Evolutionary conservation across 768 basidiomycete species (phyloP), one percentile per base, ranked within the genome.

Genomic region (Gloeostereum incarnatum): DNA sequence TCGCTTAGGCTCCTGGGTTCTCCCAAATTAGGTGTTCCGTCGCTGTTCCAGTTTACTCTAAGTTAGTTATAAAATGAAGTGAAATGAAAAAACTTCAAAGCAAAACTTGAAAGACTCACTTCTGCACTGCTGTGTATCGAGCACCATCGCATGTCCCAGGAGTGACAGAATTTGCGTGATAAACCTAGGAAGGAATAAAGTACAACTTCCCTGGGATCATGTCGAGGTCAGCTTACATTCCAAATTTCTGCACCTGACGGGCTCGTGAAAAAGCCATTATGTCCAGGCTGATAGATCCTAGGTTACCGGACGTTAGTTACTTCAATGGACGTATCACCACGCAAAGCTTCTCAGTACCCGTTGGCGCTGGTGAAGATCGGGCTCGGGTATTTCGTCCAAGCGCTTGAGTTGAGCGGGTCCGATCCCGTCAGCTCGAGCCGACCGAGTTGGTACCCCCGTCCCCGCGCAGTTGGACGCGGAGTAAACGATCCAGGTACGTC

Each of bases 261-360:
- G 35, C 59, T 56, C 13, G 48, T 30, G 52, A 59, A 62, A 42
- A 57, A 60, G 0, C 60, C 59, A 36, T 61, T 59, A 42, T 62
- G 59, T 1, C 60, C 60, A 31, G 60, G 59, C 54, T 60, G n/a
- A n/a, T n/a, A 31, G n/a, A 23, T 23, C 23, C 19, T 36, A 30
- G 17, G 17, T 24, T 5, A 6, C 13, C 22, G 22, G 11, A 4
- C 40, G 31, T 26, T 10, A 40, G 29, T 13, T 17, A 24, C 13
- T 25, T 19, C 3, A 7, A 40, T 34, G 18, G 10, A 9, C 11
- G 16, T 25, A 7, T 25, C 34, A 33, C 10, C 8, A 14, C 6
- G 18, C 13, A 8, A 42, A 18, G 32, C 8, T 39, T 16, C 27
- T 7, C n/a, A 49, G 8, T 36, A 55, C 55, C 58, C 59, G 41